A percentile compares a stretch with the other conserved stretches of the same genome.
Conservation (phyloP, 192 early-diverging fungal genomes). For the Coemansia nantahalensis region DNA sequence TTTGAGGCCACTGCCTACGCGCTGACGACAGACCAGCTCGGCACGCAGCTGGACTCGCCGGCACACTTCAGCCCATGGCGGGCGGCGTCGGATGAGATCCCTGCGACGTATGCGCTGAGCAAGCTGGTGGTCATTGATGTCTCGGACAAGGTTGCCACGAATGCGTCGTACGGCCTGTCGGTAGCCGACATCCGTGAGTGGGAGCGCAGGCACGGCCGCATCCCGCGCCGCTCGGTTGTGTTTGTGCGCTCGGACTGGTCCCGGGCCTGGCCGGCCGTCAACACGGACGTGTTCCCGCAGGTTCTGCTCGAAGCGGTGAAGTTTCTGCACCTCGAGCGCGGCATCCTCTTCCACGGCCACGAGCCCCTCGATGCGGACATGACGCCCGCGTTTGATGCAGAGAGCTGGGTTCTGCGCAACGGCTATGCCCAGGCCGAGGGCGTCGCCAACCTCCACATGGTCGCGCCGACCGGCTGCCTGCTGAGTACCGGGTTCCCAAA, state of each 20-base stretch:
- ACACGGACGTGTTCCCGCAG: conserved; percentile 53
- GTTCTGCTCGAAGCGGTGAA: conserved; percentile 44
- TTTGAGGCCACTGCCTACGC: conserved; percentile 53
- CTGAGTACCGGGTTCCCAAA: conserved; percentile 54
- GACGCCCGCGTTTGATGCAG: conserved; percentile 47
- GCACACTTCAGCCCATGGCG: conserved; percentile 51
- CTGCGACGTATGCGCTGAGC: conserved; percentile 51
- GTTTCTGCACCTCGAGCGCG: conserved; percentile 47
- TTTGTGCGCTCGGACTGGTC: conserved; percentile 58
- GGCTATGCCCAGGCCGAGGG: conserved; percentile 55
- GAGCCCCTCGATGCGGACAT: conserved; percentile 56
- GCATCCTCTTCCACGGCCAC: conserved; percentile 54
- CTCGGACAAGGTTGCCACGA: conserved; percentile 27
- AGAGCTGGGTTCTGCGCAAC: conserved; percentile 45
- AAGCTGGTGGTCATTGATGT: conserved; percentile 54
- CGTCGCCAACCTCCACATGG: conserved; percentile 49
- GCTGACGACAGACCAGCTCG: conserved; percentile 56
- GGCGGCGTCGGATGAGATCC: conserved; percentile 51
- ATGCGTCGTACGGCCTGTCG: conserved; percentile 38
- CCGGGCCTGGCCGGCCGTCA: conserved; percentile 47
- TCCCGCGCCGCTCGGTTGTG: conserved; percentile 45
- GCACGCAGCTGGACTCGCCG: conserved; percentile 55
- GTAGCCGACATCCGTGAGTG: conserved; percentile 42
- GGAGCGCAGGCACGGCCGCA: conserved; percentile 37
- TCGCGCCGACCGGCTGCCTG: conserved; percentile 52